Evolutionary conservation across 1,139 yeast genomes (phyloP).

Genomic region (Yamadazyma epiphylla): DNA sequence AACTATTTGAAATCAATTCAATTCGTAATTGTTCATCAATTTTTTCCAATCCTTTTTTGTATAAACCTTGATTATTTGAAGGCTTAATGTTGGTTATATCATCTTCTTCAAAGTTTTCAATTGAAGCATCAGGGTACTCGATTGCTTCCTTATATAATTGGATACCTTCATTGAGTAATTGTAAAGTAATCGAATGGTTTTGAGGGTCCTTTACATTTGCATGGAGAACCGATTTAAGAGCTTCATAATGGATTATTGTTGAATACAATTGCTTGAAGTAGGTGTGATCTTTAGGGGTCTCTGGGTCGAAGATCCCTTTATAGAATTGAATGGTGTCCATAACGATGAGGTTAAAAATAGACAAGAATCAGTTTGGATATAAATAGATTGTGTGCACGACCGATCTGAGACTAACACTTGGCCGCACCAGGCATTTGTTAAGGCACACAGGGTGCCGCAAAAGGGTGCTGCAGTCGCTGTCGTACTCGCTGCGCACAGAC

Average conservation of each 20-base stretch:
- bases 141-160: constrained; percentile 14
- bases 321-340: constrained; percentile 17
- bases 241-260: constrained; percentile 22
- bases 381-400: too few species aligned
- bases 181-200: constrained; percentile 2
- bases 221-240: constrained; percentile 20
- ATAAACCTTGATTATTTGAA: constrained; percentile 5
- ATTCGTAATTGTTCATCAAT: constrained; percentile 24
- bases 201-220: constrained; percentile 2
- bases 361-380: too few species aligned
- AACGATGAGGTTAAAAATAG: too few species aligned
- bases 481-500: too few species aligned
- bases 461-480: too few species aligned
- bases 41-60: constrained; percentile 13
- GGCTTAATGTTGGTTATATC: constrained; percentile 23
- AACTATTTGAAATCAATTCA: constrained; percentile 25
- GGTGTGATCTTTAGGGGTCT: constrained; percentile 16
- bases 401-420: too few species aligned
- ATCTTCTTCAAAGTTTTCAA: constrained; percentile 21
- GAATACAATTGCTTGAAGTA: constrained; percentile 24
- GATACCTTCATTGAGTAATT: constrained; percentile 19
- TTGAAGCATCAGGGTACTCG: constrained; percentile 6
- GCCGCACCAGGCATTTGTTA: too few species aligned
- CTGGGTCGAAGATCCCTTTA: constrained; percentile 21
- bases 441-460: too few species aligned